Evolutionary conservation across 345 rosid genomes (phyloP), one percentile per base, ranked within the genome.

Genomic region (Rhizophora apiculata): DNA sequence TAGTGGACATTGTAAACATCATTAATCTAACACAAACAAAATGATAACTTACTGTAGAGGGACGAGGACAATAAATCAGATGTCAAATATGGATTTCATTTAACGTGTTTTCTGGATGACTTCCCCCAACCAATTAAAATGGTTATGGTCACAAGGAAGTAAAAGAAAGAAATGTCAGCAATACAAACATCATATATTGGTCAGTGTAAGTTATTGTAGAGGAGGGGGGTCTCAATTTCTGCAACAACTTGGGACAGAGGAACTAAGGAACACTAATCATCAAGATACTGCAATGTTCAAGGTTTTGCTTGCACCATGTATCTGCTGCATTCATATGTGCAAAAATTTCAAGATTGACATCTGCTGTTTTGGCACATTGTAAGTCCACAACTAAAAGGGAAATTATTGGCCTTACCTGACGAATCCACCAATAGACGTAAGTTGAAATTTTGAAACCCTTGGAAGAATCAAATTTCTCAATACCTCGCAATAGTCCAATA

Each of bases 361-460:
- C 16, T 43, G 16, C 16, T 43, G 18, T 13, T 43, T 6, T 21
- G 18, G 37, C 52, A 15, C 26, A 37, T 43, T 3, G 19, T 0
- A 43, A 43, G 19, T 43, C 11, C 30, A 43, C 22, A 22, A 54
- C 37, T 15, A 13, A 18, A 32, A 39, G 56, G 68, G 66, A 52
- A 74, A 55, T 43, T 6, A 22, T 51, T 24, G 26, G 66, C 72
- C 81, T 63, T 73, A 89, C 98, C 96, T 94, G 98, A 77, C 96
- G 96, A 67, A 94, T 94, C 97, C 97, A 94, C 98, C 98, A 94
- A 69, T 92, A 92, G 39, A 92, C 98, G 73, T 92, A 92, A 76
- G 98, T 92, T 67, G 98, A 92, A 49, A 92, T 88, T 76, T 85
- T 90, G 82, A 85, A 90, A 21, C 98, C 98, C 68, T 87, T 92